Conservation (phyloP, 164 flowering plant species). For the Stephania yunnanensis region DNA sequence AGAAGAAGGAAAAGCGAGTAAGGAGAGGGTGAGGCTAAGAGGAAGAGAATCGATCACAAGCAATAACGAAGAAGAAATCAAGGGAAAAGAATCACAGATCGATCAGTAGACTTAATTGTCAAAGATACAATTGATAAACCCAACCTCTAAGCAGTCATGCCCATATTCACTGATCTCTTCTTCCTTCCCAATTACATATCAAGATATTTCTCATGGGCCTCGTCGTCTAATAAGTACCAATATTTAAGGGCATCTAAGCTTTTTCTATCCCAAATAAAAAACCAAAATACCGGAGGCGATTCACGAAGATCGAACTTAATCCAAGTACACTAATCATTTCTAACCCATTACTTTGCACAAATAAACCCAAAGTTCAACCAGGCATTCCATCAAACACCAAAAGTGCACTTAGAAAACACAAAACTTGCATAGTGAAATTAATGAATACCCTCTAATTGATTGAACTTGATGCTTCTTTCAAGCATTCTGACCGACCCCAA, state of each 20-base stretch:
- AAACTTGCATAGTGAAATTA: background rate
- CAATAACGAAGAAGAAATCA: too few relatives aligned
- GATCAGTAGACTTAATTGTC: too few relatives aligned
- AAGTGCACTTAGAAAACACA: background rate
- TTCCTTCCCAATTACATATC: background rate
- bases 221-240: background rate
- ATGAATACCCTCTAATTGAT: slow-evolving; percentile 60
- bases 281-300: too few relatives aligned
- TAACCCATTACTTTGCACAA: background rate
- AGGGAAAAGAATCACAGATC: too few relatives aligned
- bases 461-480: slow-evolving; percentile 65
- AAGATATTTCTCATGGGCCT: background rate
- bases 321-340: background rate
- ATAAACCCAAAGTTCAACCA: background rate
- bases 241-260: background rate
- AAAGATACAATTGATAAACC: too few relatives aligned
- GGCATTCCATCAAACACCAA: background rate
- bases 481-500: slow-evolving; percentile 80
- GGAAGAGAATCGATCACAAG: too few relatives aligned
- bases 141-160: too few relatives aligned
- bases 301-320: too few relatives aligned
- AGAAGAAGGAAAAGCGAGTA: too few relatives aligned
- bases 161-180: background rate
- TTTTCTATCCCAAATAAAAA: too few relatives aligned
- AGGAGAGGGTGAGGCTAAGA: too few relatives aligned